These are phyloP conservation scores for Ogataea pilisensis DNA, from an alignment of 805 yeast genomes.

Conservation along the genomic window DNA sequence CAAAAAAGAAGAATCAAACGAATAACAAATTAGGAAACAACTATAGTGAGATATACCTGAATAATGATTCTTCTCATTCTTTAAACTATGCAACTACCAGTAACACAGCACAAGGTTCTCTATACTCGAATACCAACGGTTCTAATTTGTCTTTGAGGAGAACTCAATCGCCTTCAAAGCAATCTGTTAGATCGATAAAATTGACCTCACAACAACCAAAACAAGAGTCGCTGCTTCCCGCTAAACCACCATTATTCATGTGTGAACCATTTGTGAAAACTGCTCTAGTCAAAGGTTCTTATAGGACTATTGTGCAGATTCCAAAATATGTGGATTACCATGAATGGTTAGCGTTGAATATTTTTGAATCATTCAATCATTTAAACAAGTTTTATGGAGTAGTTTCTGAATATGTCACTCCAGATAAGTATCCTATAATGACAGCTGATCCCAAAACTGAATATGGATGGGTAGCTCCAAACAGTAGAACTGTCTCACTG, in stretches of 20 bases:
- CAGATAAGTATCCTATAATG: slow-evolving; percentile 89
- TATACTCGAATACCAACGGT: slow-evolving; percentile 38
- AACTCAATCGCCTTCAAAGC: slow-evolving; percentile 42
- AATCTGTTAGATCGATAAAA: slow-evolving; percentile 35
- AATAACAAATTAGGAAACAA: slow-evolving; percentile 22
- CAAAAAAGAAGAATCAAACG: slow-evolving; percentile 31
- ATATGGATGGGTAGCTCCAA: slow-evolving; percentile 76
- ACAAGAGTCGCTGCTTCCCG: slow-evolving; percentile 16
- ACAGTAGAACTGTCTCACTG: slow-evolving; percentile 71
- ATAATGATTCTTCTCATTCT: slow-evolving; percentile 21
- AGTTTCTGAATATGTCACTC: slow-evolving; percentile 86
- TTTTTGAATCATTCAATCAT: slow-evolving; percentile 84
- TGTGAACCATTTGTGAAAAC: slow-evolving; percentile 93
- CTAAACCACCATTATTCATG: slow-evolving; percentile 58
- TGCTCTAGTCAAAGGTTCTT: slow-evolving; percentile 93
- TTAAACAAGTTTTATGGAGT: slow-evolving; percentile 85
- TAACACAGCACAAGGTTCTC: slow-evolving; percentile 12
- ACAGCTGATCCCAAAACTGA: slow-evolving; percentile 92
- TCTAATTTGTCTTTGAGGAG: slow-evolving; percentile 46
- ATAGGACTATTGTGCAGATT: slow-evolving; percentile 88
- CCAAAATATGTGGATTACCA: slow-evolving; percentile 93
- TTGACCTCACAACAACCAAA: slow-evolving; percentile 20
- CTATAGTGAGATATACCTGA: slow-evolving; percentile 21
- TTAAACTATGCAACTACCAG: slow-evolving; percentile 8
- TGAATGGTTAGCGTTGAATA: slow-evolving; percentile 94